Conservation (phyloP, 2,329 filamentous ascomycete genomes). For the Phoma herbarum region DNA sequence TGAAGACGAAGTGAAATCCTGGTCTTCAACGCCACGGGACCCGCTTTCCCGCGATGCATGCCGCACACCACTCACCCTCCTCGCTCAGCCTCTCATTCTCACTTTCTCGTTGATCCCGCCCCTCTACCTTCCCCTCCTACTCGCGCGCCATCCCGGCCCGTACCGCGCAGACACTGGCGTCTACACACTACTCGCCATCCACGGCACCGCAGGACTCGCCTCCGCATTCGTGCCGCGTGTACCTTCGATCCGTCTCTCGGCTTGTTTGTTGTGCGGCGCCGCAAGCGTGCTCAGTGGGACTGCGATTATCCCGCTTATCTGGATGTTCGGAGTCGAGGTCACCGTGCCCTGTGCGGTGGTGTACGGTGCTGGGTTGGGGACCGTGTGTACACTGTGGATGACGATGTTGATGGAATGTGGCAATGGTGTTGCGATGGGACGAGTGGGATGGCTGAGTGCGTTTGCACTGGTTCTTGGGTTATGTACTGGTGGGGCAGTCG, state of each 20-base stretch:
- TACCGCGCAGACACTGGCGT: constrained; percentile 4
- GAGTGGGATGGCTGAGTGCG: too few species aligned
- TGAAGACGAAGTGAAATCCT: too few species aligned
- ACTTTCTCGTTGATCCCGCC: constrained; percentile 12
- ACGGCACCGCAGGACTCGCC: constrained; percentile 12
- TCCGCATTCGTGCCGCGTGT: constrained; percentile 4
- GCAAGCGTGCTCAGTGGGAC: constrained; percentile 7
- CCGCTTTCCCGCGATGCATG: too few species aligned
- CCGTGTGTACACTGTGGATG: constrained; percentile 12
- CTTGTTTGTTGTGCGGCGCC: constrained; percentile 12
- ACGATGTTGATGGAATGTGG: neutral
- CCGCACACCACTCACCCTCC: neutral
- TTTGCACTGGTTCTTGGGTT: constrained; percentile 15
- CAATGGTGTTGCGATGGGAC: too few species aligned
- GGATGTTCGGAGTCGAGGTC: neutral
- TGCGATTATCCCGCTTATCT: constrained; percentile 2
- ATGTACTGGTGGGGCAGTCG: constrained; percentile 17
- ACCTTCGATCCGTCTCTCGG: neutral
- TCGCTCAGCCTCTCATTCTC: constrained; percentile 4
- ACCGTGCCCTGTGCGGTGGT: neutral
- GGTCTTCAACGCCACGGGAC: too few species aligned
- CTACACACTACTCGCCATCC: constrained; percentile 13
- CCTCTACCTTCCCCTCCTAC: constrained; percentile 27
- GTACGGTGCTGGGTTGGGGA: constrained; percentile 23
- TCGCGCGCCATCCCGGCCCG: constrained; percentile 19